phyloP scores from a whole-genome alignment of 2,329 filamentous ascomycete genomes.

The Ceratocystis huliohia region DNA sequence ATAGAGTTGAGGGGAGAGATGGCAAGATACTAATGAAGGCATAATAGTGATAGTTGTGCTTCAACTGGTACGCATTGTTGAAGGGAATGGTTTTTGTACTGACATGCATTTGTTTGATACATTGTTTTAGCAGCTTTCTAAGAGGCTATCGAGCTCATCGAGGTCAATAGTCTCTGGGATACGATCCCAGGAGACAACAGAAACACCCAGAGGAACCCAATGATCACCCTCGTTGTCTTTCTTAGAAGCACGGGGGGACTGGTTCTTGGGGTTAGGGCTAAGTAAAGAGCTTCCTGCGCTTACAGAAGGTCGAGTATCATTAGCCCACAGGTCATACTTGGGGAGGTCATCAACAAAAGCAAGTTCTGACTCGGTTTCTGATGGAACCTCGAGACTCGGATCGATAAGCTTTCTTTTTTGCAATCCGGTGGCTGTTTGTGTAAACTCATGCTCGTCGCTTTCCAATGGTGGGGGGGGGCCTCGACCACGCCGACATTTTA shows the following conservation, averaged over 20 bases:
- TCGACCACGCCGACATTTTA: constrained; percentile 35
- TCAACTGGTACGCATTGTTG: background rate
- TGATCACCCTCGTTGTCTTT: constrained; percentile 33
- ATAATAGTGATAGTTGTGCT: background rate
- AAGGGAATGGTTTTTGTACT: background rate
- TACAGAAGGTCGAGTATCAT: constrained; percentile 25
- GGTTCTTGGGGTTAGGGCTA: constrained; percentile 22
- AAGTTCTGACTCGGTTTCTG: constrained; percentile 26
- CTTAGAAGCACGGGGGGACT: constrained; percentile 22
- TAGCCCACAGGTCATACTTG: constrained; percentile 21
- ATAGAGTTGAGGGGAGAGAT: background rate
- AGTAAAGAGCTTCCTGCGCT: constrained; percentile 27
- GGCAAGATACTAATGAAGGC: background rate
- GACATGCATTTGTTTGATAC: background rate
- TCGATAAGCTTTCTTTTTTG: constrained; percentile 50
- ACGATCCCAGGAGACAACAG: constrained; percentile 42
- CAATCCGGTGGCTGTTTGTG: constrained; percentile 80
- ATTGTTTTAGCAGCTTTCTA: constrained; percentile 53
- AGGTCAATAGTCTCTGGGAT: constrained; percentile 83
- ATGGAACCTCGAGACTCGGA: constrained; percentile 25
- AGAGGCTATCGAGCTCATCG: constrained; percentile 80
- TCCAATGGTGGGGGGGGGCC: constrained; percentile 81
- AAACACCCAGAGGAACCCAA: constrained; percentile 27
- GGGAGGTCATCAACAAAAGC: constrained; percentile 32
- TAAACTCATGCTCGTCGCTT: constrained; percentile 92